These are phyloP conservation scores for Filobasidium floriforme DNA, from an alignment of 768 basidiomycete species.

Conservation along the genomic window DNA sequence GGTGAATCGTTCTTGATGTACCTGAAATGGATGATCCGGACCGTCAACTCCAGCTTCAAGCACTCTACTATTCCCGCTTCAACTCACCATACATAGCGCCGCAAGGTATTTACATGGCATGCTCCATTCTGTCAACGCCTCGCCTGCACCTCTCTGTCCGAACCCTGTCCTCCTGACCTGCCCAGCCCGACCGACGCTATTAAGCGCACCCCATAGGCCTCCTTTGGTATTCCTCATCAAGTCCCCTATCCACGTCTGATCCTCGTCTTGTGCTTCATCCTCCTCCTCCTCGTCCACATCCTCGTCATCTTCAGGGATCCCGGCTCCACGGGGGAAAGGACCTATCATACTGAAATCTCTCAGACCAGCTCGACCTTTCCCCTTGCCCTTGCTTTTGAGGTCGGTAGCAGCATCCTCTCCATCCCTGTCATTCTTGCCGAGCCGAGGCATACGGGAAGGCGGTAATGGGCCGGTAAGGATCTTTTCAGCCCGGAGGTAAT, in stretches of 20 bases:
- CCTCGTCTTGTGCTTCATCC: slow-evolving; percentile 15
- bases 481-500: slow-evolving; percentile 87
- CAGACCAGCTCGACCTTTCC: background rate
- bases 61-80: too few relatives aligned
- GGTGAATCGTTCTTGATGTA: slow-evolving; percentile 82
- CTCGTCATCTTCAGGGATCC: background rate
- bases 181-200: background rate
- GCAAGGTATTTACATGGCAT: slow-evolving; percentile 93
- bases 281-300: slow-evolving; percentile 4
- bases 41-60: slow-evolving; percentile 7
- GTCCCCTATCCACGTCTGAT: slow-evolving; percentile 7
- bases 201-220: slow-evolving; percentile 11
- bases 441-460: slow-evolving; percentile 41
- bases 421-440: slow-evolving; percentile 14
- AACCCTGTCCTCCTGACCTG: background rate
- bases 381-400: slow-evolving; percentile 1
- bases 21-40: slow-evolving; percentile 44
- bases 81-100: slow-evolving; percentile 77
- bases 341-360: slow-evolving; percentile 3
- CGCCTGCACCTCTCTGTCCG: slow-evolving; percentile 49
- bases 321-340: background rate
- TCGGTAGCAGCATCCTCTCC: slow-evolving; percentile 5
- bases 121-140: slow-evolving; percentile 83
- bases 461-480: slow-evolving; percentile 82
- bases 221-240: slow-evolving; percentile 10